Evolutionary conservation across 768 basidiomycete species (phyloP).

Genomic region (Russula brevipes): DNA sequence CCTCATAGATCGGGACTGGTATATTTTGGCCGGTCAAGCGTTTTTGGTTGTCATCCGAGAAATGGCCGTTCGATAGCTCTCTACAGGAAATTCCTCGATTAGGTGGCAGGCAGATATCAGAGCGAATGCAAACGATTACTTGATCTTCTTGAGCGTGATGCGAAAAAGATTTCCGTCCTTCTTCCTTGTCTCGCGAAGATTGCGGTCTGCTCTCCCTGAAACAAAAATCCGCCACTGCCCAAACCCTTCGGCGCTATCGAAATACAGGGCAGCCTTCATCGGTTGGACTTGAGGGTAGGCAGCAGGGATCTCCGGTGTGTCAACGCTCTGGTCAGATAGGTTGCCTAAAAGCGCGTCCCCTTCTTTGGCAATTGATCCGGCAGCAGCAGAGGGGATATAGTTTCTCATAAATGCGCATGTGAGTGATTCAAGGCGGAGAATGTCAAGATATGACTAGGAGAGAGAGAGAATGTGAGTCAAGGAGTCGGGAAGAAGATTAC

Average conservation of each 20-base stretch:
- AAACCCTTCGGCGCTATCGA: conserved; percentile 53
- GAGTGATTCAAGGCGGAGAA: conserved; percentile 12
- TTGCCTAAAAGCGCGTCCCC: background rate
- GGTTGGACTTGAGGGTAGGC: conserved; percentile 49
- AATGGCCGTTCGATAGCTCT: conserved; percentile 64
- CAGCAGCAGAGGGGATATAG: background rate
- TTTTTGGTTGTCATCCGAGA: conserved; percentile 66
- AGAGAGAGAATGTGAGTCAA: background rate
- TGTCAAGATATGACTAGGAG: conserved; percentile 6
- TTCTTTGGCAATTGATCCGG: background rate
- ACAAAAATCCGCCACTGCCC: conserved; percentile 62
- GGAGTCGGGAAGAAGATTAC: conserved; percentile 17
- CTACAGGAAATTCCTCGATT: conserved; percentile 32
- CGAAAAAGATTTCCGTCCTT: conserved; percentile 44
- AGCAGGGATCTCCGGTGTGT: conserved; percentile 23
- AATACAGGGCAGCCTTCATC: conserved; percentile 56
- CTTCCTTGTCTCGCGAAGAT: conserved; percentile 45
- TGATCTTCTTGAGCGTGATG: conserved; percentile 64
- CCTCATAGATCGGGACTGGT: conserved; percentile 60
- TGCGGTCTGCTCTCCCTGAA: conserved; percentile 44
- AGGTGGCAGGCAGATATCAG: background rate
- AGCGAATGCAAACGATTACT: conserved; percentile 33
- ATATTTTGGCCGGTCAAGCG: conserved; percentile 41
- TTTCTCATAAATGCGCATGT: conserved; percentile 2
- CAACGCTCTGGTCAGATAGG: background rate